Evolutionary conservation across 202 grass and related monocot genomes (phyloP).

Genomic region (Digitaria exilis): DNA sequence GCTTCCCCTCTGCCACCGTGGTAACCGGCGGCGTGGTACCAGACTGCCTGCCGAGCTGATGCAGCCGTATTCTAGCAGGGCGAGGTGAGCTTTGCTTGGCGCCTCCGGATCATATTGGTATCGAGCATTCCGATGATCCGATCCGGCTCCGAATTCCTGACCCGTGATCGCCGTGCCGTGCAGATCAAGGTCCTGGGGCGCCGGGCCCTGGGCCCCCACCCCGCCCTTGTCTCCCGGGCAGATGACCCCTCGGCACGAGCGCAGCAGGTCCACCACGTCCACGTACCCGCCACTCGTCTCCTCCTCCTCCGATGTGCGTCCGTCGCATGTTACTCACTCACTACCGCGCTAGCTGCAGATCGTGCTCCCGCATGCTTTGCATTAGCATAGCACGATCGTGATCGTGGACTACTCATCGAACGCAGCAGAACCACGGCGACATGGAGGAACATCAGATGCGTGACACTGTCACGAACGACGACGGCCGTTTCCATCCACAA

Average conservation of each 20-base stretch:
- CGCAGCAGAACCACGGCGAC: not conserved
- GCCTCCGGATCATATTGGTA: no score
- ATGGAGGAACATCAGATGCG: conserved; percentile 21
- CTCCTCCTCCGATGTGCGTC: conserved; percentile 13
- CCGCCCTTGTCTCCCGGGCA: not conserved
- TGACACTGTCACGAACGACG: no score
- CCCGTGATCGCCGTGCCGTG: conserved; percentile 14
- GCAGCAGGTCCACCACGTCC: conserved; percentile 45
- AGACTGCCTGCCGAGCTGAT: conserved; percentile 10
- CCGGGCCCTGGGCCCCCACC: not conserved
- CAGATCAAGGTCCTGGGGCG: conserved; percentile 47
- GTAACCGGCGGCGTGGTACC: no score
- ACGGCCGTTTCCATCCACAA: no score
- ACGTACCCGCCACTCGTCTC: not conserved
- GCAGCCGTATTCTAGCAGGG: conserved; percentile 38
- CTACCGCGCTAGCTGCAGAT: not conserved
- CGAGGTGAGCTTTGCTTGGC: conserved; percentile 31
- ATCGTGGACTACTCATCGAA: not conserved
- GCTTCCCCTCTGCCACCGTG: no score
- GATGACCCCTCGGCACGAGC: conserved; percentile 29
- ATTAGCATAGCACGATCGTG: not conserved
- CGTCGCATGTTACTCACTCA: not conserved
- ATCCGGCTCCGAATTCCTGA: not conserved
- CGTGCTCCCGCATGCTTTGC: not conserved
- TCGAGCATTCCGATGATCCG: not conserved